Evolutionary conservation across 768 basidiomycete genomes (phyloP).

Genomic region (Lentinula guzmanii): DNA sequence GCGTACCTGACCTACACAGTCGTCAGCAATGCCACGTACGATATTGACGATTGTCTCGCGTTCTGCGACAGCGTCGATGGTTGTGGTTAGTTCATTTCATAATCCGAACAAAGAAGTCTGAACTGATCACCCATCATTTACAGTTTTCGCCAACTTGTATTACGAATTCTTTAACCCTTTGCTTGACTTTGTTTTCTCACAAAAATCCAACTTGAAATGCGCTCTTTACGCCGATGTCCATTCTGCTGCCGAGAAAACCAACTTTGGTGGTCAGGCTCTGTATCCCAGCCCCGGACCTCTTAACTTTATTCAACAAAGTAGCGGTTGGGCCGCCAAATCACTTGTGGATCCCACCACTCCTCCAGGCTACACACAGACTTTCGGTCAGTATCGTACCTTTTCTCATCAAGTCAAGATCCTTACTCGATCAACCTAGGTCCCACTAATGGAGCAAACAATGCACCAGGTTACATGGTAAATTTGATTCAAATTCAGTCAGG

Average conservation of each 20-base stretch:
- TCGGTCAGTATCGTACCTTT: constrained; percentile 4
- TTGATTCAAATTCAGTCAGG: neutral
- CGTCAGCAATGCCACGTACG: constrained; percentile 14
- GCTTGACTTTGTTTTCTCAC: constrained; percentile 14
- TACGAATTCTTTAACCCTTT: constrained; percentile 13
- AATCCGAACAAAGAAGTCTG: neutral
- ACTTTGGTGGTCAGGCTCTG: constrained; percentile 10
- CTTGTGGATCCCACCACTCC: constrained; percentile 10
- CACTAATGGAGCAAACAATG: constrained; percentile 14
- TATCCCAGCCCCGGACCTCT: neutral
- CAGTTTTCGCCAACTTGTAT: constrained; percentile 16
- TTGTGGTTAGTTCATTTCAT: constrained; percentile 11
- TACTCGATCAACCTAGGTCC: constrained; percentile 1
- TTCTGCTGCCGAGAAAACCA: constrained; percentile 11
- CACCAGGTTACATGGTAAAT: constrained; percentile 13
- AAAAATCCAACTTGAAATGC: constrained; percentile 17
- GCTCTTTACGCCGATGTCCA: constrained; percentile 16
- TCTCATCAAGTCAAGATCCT: neutral
- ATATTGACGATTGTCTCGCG: constrained; percentile 11
- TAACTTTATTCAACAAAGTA: constrained; percentile 13
- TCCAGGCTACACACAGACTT: constrained; percentile 14
- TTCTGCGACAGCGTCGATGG: constrained; percentile 11
- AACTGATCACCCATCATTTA: neutral
- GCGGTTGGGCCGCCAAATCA: constrained; percentile 12
- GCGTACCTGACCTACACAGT: constrained; percentile 14